A percentile compares a stretch with the other conserved stretches of the same genome.
Evolutionary conservation across 2,329 filamentous ascomycete genomes (phyloP).

Genomic region (Colletotrichum sidae): DNA sequence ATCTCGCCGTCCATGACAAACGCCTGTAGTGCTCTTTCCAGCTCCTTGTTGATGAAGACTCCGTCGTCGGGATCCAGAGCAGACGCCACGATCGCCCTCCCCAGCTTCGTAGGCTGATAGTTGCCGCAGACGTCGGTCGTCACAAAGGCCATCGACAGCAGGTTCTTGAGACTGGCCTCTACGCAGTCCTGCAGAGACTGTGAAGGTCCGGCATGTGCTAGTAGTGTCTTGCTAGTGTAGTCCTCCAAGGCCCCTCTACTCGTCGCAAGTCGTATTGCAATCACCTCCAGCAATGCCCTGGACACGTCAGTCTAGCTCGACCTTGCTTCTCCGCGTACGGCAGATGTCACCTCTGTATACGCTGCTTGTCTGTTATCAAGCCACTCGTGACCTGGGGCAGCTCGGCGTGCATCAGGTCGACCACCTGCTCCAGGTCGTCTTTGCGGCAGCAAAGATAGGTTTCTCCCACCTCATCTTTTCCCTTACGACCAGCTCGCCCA

Average conservation of each 20-base stretch:
- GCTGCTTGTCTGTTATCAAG: conserved; percentile 73
- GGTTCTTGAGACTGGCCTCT: conserved; percentile 67
- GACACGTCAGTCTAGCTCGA: conserved; percentile 10
- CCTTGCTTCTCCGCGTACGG: neutral
- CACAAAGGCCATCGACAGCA: conserved; percentile 68
- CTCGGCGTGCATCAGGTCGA: conserved; percentile 78
- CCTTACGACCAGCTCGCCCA: conserved; percentile 81
- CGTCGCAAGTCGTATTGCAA: conserved; percentile 75
- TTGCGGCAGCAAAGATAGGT: conserved; percentile 81
- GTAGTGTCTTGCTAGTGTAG: conserved; percentile 75
- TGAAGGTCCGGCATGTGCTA: conserved; percentile 67
- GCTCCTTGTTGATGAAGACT: conserved; percentile 77
- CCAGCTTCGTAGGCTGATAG: conserved; percentile 73
- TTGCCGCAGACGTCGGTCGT: conserved; percentile 59
- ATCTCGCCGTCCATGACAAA: conserved; percentile 87
- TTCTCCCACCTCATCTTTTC: conserved; percentile 81
- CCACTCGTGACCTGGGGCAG: conserved; percentile 78
- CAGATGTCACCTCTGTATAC: conserved; percentile 69
- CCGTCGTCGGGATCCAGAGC: conserved; percentile 81
- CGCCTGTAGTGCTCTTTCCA: conserved; percentile 73
- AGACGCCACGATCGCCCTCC: conserved; percentile 78
- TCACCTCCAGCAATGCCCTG: conserved; percentile 77
- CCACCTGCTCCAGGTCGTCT: conserved; percentile 75
- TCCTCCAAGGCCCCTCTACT: conserved; percentile 73
- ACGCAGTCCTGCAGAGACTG: conserved; percentile 65